Evolutionary conservation across 306 rosid genomes (phyloP), one percentile per base, ranked within the genome.

Genomic region (Vigna angularis): DNA sequence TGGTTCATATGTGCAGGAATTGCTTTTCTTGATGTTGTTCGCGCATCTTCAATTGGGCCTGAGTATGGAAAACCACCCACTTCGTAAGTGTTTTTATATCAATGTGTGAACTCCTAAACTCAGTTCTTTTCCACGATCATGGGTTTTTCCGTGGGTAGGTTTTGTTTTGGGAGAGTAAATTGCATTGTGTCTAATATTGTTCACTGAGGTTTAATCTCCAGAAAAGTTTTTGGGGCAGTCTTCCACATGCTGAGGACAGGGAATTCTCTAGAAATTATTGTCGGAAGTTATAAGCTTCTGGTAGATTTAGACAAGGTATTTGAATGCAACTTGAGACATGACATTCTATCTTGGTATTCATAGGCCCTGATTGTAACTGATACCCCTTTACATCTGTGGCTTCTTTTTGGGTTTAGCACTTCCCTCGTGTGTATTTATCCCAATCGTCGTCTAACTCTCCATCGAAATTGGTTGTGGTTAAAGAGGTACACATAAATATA

Each of bases 21-120:
- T 79, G 86, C 95, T 80, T 94, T 89, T 78, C 85, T 94, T 47
- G 89, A 86, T 18, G 95, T 92, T 64, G 97, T 94, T 85, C 97
- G 90, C 15, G 86, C 90, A 63, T 86, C 89, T 79, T 86, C 94
- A 30, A 72, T 90, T 81, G 86, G 79, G n/a, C 83, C 85, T 36
- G 84, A 90, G 56, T 58, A 59, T 57, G 86, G 89, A 70, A 81
- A 80, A 38, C 83, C 83, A 13, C 95, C 97, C 22, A 84, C 90
- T 57, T 28, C 57, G 93, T 92, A 85, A 73, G 63, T 59, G 38
- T 73, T 36, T 30, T 48, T 78, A 50, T 53, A n/a, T 67, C 56
- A 11, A 9, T 66, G 15, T 52, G 70, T 61, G 70, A 83, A 61
- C 62, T 20, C 56, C 6, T 61, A 20, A 18, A 73, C 55, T 40